phyloP scores from a whole-genome alignment of 129 eudicot genomes.

The Chrysanthemum seticuspe region DNA sequence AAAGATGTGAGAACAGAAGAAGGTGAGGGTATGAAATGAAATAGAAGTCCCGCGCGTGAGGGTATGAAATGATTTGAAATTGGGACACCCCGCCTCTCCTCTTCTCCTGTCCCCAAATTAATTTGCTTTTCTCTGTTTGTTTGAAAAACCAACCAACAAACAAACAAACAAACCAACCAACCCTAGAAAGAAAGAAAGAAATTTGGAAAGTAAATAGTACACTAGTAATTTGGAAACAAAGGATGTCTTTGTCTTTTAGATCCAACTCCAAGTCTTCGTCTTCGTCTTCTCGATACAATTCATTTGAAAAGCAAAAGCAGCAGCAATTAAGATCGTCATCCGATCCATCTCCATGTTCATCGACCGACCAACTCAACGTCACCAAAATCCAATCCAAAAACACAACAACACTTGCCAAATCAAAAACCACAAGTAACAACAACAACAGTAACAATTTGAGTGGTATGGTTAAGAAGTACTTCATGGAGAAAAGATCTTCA shows the following conservation, averaged over 20 bases:
- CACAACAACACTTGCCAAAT: slow-evolving; percentile 28
- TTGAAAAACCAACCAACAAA: no score
- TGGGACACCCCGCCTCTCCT: no score
- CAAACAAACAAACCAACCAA: not conserved
- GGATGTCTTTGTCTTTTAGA: slow-evolving; percentile 43
- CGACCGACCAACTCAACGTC: slow-evolving; percentile 30
- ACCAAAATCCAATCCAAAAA: slow-evolving; percentile 20
- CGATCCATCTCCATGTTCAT: slow-evolving; percentile 66
- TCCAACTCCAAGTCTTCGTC: not conserved
- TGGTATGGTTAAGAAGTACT: slow-evolving; percentile 71
- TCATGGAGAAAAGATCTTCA: slow-evolving; percentile 57
- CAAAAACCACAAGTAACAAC: slow-evolving; percentile 35
- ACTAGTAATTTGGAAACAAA: not conserved
- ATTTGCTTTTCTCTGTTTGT: no score
- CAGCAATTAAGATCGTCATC: slow-evolving; percentile 48
- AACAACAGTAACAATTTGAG: slow-evolving; percentile 40
- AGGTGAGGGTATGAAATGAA: no score
- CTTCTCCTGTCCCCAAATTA: no score
- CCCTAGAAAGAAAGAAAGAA: slow-evolving; percentile 21
- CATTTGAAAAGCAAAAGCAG: slow-evolving; percentile 16
- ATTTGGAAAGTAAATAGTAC: not conserved
- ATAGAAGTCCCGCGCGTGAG: no score
- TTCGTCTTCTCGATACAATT: slow-evolving; percentile 49
- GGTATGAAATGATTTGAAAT: no score
- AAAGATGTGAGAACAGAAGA: no score